Evolutionary conservation across 2,329 filamentous ascomycete genomes (phyloP), one percentile per base, ranked within the genome.

Genomic region (Colletotrichum lentis): DNA sequence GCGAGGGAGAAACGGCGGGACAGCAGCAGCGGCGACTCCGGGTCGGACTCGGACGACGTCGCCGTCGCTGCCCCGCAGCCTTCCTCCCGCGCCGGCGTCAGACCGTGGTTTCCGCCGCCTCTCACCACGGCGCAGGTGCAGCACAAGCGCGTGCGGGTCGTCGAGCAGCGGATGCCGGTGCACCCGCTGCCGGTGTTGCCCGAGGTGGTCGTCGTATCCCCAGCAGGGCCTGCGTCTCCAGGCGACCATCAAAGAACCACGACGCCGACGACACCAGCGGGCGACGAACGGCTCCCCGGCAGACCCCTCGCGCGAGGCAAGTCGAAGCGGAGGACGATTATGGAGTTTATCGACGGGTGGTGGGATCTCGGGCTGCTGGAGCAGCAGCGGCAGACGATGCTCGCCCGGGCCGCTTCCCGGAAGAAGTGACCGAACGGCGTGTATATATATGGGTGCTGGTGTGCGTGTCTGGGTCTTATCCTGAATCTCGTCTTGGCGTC

Each of bases 331-430:
- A 83, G 77, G 77, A 86, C 84, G 1, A 74, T 86, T 24, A 76
- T 84, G 69, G 77, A 82, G 46, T 76, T 80, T 22, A 77, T 86
- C 35, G 83, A 85, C 49, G 84, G 84, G 5, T 86, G 84, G 84
- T 86, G 84, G 84, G 84, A 86, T 74, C 74, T 86, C 62, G 82
- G 80, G 4, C 73, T 86, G 62, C 70, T 86, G 62, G 83, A 84
- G 31, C 83, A 77, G 74, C 79, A 84, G 31, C 78, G 82, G 67
- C 76, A 78, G 71, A 79, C 76, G 8, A 64, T 77, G 53, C 74
- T 80, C 68, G 73, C 47, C 39, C 20, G 57, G 37, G 56, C 35
- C 46, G 56, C 55, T 24, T 67, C 66, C 35, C 52, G 46, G 11
- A 53, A 52, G 20, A 60, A 22, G 55, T 62, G 53, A 62, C 22